Base-by-base conservation (phyloP, 345 rosid species). In the Lumnitzera littorea region DNA sequence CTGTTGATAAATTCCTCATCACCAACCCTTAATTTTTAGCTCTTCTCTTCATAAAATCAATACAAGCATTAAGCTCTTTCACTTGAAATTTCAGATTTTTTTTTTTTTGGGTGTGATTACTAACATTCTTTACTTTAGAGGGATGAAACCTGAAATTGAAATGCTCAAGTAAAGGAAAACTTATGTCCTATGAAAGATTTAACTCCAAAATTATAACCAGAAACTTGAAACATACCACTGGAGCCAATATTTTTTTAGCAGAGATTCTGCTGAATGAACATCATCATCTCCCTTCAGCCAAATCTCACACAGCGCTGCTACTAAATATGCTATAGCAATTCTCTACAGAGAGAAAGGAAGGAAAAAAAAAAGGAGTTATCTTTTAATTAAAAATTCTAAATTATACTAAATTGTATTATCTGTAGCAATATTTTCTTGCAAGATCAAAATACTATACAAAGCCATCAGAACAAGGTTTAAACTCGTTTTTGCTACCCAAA, bases 301-400 rank as follows among this genome's bases (percentile, higher is more conserved):
- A 75, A 88, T 91, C 81, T 91, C 95, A 64, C 95, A 86, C 25
- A 81, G 5, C 50, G 95, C 96, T 6, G 80, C 84, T 24, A 84
- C 79, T 50, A 88, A 60, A 70, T 86, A 91, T 25, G 83, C 87
- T 49, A 83, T 59, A 13, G 96, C 91, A 71, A 91, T 88, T 75
- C 98, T 88, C 98, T 91, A 80, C 48, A 36, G 55, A 24, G 4
- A 12, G 25, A 62, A 55, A 24, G 24, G 48, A 8, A 10, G 15
- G 20, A 20, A 20, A 20, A 20, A 20, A 20, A 20, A 20, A 20
- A 20, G 5, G 7, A 24, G 24, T 6, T 58, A 65, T 27, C 8
- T 36, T 53, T 66, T 64, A 74, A 27, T 31, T 50, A 31, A 56
- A 20, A 50, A 17, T 5, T 57, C 5, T 29, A 59, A 53, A 16